Evolutionary conservation across 202 grass and related monocot genomes (phyloP), one percentile per base, ranked within the genome.

Genomic region (Brachypodium distachyon): DNA sequence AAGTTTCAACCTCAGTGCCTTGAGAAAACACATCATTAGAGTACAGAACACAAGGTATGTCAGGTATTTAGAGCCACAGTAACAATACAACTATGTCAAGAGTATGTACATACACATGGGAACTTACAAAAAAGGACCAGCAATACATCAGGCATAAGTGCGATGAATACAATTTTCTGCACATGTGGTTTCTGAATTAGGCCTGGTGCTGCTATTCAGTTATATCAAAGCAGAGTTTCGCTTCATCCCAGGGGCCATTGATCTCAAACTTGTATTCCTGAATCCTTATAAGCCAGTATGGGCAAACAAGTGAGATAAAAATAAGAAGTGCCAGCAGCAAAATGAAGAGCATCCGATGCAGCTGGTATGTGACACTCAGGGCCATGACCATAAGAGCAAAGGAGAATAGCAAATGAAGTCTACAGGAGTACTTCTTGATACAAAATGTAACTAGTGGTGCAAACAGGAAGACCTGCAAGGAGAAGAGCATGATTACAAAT

Each of bases 181-280:
- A 50, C 46, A 77, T 76, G 12, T 25, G 9, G 61, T 47, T 76
- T 67, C 5, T 38, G 22, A 37, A 69, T 13, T 56, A 70, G n/a
- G 68, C 28, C 28, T 60, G 23, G 17, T 63, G 18, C 29, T 44
- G 7, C 74, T 74, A 97, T 76, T 94, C 91, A 27, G 89, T 90
- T 72, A 94, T 94, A 87, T 97, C 94, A 88, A 97, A 97, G 87
- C 91, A 94, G 51, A 97, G 91, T 67, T 97, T 94, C 58, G 94
- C 94, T 90, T 94, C 94, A 70, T 94, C 84, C 88, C 94, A 97
- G 17, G 88, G 91, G 26, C 94, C 91, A 67, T 97, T 97, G 62
- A 94, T 97, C 84, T 97, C 94, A 84, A 97, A 97, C 76, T 97
- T 97, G 79, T 97, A 97, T 71, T 92, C 91, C 50, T 97, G 94